Evolutionary conservation across 2,329 filamentous ascomycete genomes (phyloP).

Genomic region (Verticillium nonalfalfae): DNA sequence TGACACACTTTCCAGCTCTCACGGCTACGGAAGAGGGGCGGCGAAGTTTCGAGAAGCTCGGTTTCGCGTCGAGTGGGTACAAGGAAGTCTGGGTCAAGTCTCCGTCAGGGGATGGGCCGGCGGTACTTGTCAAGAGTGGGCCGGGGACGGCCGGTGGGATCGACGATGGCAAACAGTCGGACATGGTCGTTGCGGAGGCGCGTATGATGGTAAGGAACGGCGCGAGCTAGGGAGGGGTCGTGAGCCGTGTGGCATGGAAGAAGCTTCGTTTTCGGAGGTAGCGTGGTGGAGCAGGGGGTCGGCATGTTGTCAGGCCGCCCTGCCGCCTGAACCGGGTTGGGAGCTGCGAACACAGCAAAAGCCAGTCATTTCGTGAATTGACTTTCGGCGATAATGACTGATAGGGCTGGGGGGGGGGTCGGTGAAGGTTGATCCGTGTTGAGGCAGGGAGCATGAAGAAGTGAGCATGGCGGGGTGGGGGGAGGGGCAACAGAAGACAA

Average conservation of each 20-base stretch:
- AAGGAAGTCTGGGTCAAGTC: slow-evolving; percentile 16
- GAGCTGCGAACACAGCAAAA: neutral
- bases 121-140: slow-evolving; percentile 1
- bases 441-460: neutral
- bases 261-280: neutral
- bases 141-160: neutral
- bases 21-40: slow-evolving; percentile 20
- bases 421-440: neutral
- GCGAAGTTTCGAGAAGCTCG: slow-evolving; percentile 18
- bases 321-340: neutral
- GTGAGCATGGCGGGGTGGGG: no score
- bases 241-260: neutral
- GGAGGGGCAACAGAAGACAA: neutral
- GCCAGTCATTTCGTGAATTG: neutral
- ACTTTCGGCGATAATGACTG: neutral
- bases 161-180: neutral
- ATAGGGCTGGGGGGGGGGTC: neutral
- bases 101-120: neutral
- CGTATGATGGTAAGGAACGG: neutral
- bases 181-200: neutral
- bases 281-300: neutral
- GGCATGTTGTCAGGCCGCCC: neutral
- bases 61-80: slow-evolving; percentile 20
- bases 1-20: slow-evolving; percentile 14
- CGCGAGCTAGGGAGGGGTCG: neutral